Conservation (phyloP, 2,329 filamentous ascomycete species). For the Epichloe uncinata region DNA sequence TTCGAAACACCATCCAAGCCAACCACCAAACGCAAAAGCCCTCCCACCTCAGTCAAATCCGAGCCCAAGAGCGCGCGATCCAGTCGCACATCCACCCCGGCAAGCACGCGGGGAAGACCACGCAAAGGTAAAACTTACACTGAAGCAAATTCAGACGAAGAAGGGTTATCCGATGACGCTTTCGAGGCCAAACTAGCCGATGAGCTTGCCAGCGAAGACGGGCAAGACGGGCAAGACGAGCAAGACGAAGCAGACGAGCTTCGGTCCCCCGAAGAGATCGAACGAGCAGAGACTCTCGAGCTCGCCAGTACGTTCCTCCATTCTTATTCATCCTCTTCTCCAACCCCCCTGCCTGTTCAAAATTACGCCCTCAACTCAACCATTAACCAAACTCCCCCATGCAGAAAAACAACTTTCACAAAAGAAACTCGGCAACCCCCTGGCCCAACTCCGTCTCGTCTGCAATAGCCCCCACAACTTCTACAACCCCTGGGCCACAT, state of each 20-base stretch:
- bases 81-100: constrained; percentile 62
- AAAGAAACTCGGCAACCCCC: constrained; percentile 85
- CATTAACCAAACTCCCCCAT: background rate
- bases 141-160: constrained; percentile 45
- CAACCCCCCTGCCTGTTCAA: no score
- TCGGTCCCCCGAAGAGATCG: constrained; percentile 43
- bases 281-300: constrained; percentile 55
- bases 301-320: constrained; percentile 52
- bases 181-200: constrained; percentile 69
- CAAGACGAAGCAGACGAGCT: constrained; percentile 17
- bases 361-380: background rate
- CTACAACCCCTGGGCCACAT: constrained; percentile 72
- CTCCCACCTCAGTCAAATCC: constrained; percentile 19
- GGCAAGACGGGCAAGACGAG: constrained; percentile 16
- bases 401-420: constrained; percentile 68
- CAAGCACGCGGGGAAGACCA: constrained; percentile 36
- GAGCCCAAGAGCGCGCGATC: constrained; percentile 59
- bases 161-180: constrained; percentile 60
- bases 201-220: constrained; percentile 33
- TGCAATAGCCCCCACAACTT: constrained; percentile 96
- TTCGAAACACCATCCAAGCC: constrained; percentile 10
- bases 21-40: constrained; percentile 20
- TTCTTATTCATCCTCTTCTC: background rate
- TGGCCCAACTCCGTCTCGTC: constrained; percentile 82
- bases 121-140: constrained; percentile 36